Percentiles rank a stretch among this genome's conserved stretches.
Conservation (phyloP, 306 rosid genomes). For the Senna tora region DNA sequence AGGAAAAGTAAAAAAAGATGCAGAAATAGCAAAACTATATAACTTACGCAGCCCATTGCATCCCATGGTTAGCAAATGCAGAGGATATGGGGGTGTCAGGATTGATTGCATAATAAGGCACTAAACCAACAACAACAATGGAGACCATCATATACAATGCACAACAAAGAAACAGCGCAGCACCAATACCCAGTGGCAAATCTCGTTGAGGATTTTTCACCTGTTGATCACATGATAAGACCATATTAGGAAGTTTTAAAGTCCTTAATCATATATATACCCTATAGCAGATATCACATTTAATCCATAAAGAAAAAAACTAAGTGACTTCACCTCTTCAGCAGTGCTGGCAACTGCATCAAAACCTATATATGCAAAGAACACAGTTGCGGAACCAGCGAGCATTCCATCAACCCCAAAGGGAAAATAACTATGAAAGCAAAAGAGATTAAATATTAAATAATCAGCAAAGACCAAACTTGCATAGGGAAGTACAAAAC, state of each 20-base stretch:
- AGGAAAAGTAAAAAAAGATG: neutral
- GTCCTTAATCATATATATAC: conserved; percentile 15
- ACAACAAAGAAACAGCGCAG: conserved; percentile 78
- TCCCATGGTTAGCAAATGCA: conserved; percentile 84
- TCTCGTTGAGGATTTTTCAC: conserved; percentile 96
- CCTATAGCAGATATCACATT: neutral
- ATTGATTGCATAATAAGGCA: conserved; percentile 84
- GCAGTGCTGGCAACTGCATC: conserved; percentile 93
- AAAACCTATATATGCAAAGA: conserved; percentile 89
- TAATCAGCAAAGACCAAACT: conserved; percentile 16
- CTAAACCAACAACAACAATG: conserved; percentile 82
- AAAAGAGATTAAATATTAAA: conserved; percentile 6
- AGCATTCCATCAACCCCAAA: conserved; percentile 94
- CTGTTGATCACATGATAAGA: conserved; percentile 51
- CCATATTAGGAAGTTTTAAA: conserved; percentile 22
- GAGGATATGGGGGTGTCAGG: conserved; percentile 88
- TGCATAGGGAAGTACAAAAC: conserved; percentile 2
- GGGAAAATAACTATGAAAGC: conserved; percentile 73
- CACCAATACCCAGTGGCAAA: conserved; percentile 87
- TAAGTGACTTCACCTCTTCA: conserved; percentile 60
- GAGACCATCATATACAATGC: conserved; percentile 86
- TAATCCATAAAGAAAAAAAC: neutral
- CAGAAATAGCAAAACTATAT: conserved; percentile 21
- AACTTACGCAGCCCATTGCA: conserved; percentile 98
- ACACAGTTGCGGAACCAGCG: conserved; percentile 95